phyloP scores from a whole-genome alignment of 2,329 filamentous ascomycete genomes.

The Scytalidium lignicola region DNA sequence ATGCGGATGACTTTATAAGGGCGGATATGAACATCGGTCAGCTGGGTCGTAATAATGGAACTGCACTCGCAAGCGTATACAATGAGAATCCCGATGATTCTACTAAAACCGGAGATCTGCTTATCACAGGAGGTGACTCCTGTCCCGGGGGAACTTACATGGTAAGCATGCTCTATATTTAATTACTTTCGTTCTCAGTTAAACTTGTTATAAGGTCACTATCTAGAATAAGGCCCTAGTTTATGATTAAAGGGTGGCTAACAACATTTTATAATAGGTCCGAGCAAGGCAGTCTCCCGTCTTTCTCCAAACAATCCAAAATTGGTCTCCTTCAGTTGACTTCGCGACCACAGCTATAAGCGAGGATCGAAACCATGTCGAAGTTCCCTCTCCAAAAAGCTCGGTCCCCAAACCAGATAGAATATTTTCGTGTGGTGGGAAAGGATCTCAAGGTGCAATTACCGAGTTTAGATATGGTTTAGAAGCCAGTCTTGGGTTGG shows the following conservation, averaged over 20 bases:
- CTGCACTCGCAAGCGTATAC: conserved; percentile 67
- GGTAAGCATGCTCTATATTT: conserved; percentile 15
- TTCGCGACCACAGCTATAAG: conserved; percentile 38
- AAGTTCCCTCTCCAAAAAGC: conserved; percentile 14
- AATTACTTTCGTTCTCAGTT: neutral
- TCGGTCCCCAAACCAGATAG: conserved; percentile 40
- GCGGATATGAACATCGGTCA: conserved; percentile 55
- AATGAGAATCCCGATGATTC: conserved; percentile 37
- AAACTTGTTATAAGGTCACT: too few relatives aligned
- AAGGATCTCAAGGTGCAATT: conserved; percentile 56
- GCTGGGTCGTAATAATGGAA: conserved; percentile 70
- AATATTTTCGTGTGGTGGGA: conserved; percentile 63
- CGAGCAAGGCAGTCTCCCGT: conserved; percentile 48
- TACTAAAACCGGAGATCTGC: conserved; percentile 64
- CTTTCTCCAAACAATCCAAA: conserved; percentile 56
- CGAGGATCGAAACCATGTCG: conserved; percentile 7
- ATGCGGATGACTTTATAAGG: conserved; percentile 46
- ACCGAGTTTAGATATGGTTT: conserved; percentile 66
- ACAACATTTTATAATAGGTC: conserved; percentile 32
- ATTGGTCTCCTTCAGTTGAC: conserved; percentile 46
- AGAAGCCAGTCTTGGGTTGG: conserved; percentile 60
- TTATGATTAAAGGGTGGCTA: too few relatives aligned
- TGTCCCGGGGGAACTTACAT: conserved; percentile 69
- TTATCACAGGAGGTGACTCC: conserved; percentile 60
- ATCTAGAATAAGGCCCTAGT: too few relatives aligned